A percentile compares a stretch with the other conserved stretches of the same genome.
Conservation (phyloP, 257 asterid species). For the Nicotiana tabacum region DNA sequence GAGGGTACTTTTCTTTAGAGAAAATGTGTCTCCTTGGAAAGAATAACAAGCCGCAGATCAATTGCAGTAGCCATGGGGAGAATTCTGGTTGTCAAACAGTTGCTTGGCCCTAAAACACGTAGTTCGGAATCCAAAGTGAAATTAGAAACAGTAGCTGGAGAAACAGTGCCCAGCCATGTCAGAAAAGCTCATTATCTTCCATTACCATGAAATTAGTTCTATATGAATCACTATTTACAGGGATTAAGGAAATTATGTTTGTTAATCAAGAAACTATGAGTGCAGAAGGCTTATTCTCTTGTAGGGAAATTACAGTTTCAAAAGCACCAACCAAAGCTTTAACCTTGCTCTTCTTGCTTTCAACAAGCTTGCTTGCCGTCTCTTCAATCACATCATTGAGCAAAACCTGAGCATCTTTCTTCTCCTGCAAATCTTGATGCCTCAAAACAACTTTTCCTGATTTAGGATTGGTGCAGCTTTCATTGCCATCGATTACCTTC, state of each 20-base stretch:
- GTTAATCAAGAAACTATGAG: not conserved
- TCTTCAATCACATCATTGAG: constrained; percentile 15
- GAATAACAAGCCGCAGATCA: no score
- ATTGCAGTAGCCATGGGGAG: no score
- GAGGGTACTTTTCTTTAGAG: no score
- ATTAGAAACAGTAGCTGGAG: not conserved
- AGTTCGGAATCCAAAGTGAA: no score
- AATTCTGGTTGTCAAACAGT: no score
- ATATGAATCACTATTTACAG: not conserved
- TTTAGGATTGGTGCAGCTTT: constrained; percentile 4
- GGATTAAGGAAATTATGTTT: not conserved
- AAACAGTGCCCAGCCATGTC: not conserved
- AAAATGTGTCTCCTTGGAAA: no score
- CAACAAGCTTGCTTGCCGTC: constrained; percentile 44
- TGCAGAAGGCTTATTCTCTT: constrained; percentile 27
- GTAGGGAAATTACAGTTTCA: constrained; percentile 42
- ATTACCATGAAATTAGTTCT: not conserved
- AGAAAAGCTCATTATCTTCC: not conserved
- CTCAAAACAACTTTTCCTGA: constrained; percentile 26
- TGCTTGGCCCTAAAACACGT: no score
- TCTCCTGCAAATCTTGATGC: constrained; percentile 35
- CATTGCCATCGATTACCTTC: not conserved
- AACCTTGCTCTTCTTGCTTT: constrained; percentile 54
- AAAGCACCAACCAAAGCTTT: constrained; percentile 32
- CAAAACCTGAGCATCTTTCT: constrained; percentile 33